Percentiles rank a stretch among this genome's conserved stretches.
Evolutionary conservation across 1,139 yeast species (phyloP).

Genomic region (Arxiozyma bovina): DNA sequence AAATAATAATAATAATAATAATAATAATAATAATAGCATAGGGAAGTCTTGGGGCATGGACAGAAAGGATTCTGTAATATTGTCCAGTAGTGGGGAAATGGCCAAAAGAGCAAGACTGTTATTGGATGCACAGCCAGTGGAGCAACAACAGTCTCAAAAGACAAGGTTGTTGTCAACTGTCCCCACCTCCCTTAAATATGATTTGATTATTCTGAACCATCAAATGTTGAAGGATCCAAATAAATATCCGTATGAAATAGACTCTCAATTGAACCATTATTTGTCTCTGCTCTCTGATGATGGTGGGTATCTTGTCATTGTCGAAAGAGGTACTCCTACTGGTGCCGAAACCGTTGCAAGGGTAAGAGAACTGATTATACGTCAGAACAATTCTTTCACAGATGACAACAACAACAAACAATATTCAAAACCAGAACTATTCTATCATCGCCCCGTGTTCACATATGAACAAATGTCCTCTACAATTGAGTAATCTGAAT

Average conservation of each 20-base stretch:
- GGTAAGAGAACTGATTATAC: slow-evolving; percentile 78
- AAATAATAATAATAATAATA: not conserved
- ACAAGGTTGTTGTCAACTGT: slow-evolving; percentile 46
- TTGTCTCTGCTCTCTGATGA: slow-evolving; percentile 53
- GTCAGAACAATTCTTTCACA: slow-evolving; percentile 58
- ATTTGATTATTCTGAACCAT: slow-evolving; percentile 77
- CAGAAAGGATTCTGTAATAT: slow-evolving; percentile 60
- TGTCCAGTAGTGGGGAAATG: slow-evolving; percentile 64
- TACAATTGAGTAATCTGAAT: slow-evolving; percentile 69
- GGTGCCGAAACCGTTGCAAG: slow-evolving; percentile 87
- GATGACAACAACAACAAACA: no score
- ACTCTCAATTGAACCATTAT: slow-evolving; percentile 53
- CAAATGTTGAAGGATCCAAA: slow-evolving; percentile 56
- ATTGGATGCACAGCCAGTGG: slow-evolving; percentile 29
- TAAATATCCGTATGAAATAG: slow-evolving; percentile 65
- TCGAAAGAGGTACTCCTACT: slow-evolving; percentile 83
- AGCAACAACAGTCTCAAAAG: no score
- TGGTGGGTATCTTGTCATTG: slow-evolving; percentile 73
- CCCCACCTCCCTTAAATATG: slow-evolving; percentile 47
- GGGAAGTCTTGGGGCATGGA: not conserved
- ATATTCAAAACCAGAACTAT: slow-evolving; percentile 28
- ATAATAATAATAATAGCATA: no score
- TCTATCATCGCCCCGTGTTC: slow-evolving; percentile 81
- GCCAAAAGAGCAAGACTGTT: slow-evolving; percentile 68
- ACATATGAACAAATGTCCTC: slow-evolving; percentile 81